Evolutionary conservation across 306 rosid species (phyloP).

Genomic region (Cucumis sativus): Cucumber_9930_V3 NC_026657.2:38066001-38066500

Average conservation of each 20-base stretch:
- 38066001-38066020: background rate
- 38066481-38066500: slow-evolving; percentile 70
- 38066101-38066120: slow-evolving; percentile 27
- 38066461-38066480: slow-evolving; percentile 66
- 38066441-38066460: slow-evolving; percentile 86
- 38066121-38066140: slow-evolving; percentile 58
- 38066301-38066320: slow-evolving; percentile 51
- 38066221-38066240: background rate
- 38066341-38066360: background rate
- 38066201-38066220: background rate
- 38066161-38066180: slow-evolving; percentile 71
- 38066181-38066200: slow-evolving; percentile 85
- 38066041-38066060: background rate
- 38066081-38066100: background rate
- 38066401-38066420: slow-evolving; percentile 37
- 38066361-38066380: background rate
- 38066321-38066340: background rate
- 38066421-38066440: slow-evolving; percentile 59
- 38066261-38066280: slow-evolving; percentile 40
- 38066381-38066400: background rate
- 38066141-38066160: slow-evolving; percentile 53
- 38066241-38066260: background rate
- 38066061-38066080: background rate
- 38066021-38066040: background rate
- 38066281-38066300: slow-evolving; percentile 82